Base-by-base conservation (phyloP, 1,139 yeast species). In the Debaryomyces sp. region DNA sequence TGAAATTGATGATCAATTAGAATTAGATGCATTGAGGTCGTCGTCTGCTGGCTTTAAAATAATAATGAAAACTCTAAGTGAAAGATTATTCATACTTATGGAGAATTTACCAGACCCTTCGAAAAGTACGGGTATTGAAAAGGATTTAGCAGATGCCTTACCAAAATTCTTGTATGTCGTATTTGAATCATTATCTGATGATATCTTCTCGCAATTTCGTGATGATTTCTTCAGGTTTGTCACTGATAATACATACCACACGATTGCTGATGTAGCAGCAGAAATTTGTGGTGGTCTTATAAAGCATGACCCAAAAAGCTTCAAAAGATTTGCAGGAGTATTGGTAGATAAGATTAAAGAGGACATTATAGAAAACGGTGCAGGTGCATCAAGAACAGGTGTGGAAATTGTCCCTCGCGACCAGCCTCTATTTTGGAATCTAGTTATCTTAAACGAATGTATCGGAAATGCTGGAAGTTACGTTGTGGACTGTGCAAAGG, bases 281-380 rank as follows among this genome's bases (percentile, higher is more conserved):
- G 86, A 83, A 46, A 81, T 90, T 5, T 77, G 90, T 48, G 92
- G 90, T 12, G 80, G 85, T 1, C 64, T 90, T 30, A 82, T 86
- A 5, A 82, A 83, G 54, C 79, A 89, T 41, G 81, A 85, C 43
- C 89, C 86, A 1, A 60, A 60, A 33, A 58, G 63, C 5, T 80
- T 85, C 53, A 71, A 76, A 2, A 65, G 66, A 36, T 67, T 82
- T 36, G 75, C 80, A 43, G 69, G 73, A 1, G 60, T 75, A 22
- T 66, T 87, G 24, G 71, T 78, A 45, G 75, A 74, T 2, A 78
- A 78, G 50, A 84, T 92, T 32, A 73, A 75, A 44, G 83, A 80
- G 26, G 97, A 94, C 60, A 76, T 94, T 21, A 75, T 74, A n/a
- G 92, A 87, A 57, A 89, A 92, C 55, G 89, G 85, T 8, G 97